phyloP scores from a whole-genome alignment of 2,329 filamentous ascomycete genomes.

The Fusarium aywerte region DNA sequence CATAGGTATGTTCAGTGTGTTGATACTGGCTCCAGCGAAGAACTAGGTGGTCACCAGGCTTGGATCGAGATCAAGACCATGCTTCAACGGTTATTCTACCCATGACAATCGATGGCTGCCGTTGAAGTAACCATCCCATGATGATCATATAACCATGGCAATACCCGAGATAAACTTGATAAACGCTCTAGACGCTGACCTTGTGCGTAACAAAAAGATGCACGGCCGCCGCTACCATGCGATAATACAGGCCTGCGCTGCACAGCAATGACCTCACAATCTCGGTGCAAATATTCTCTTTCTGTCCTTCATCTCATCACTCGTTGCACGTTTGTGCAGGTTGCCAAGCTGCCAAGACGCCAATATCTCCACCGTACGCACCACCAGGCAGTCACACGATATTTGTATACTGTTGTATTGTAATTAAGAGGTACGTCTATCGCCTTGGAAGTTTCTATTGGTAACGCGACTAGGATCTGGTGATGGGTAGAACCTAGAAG shows the following conservation, averaged over 20 bases:
- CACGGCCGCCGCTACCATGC: slow-evolving; percentile 21
- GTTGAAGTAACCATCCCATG: slow-evolving; percentile 23
- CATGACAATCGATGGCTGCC: slow-evolving; percentile 14
- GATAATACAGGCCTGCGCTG: slow-evolving; percentile 28
- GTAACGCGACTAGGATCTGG: slow-evolving; percentile 25
- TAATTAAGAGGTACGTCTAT: slow-evolving; percentile 16
- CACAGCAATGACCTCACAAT: slow-evolving; percentile 43
- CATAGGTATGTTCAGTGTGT: slow-evolving; percentile 1
- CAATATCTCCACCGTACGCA: slow-evolving; percentile 41
- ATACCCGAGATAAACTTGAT: slow-evolving; percentile 19
- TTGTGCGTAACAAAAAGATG: slow-evolving; percentile 6
- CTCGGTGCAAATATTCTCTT: slow-evolving; percentile 26
- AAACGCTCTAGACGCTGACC: slow-evolving; percentile 15
- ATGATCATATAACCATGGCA: slow-evolving; percentile 18
- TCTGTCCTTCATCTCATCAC: slow-evolving; percentile 4
- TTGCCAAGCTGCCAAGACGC: slow-evolving; percentile 40
- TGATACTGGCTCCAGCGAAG: not conserved
- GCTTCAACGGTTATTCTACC: slow-evolving; percentile 16
- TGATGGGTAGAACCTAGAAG: slow-evolving; percentile 18
- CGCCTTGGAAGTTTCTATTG: not conserved
- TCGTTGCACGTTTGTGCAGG: slow-evolving; percentile 23
- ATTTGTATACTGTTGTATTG: not conserved
- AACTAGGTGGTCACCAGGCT: not conserved
- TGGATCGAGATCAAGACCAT: slow-evolving; percentile 1
- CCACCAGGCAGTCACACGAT: slow-evolving; percentile 36